A percentile compares a stretch with the other conserved stretches of the same genome.
Evolutionary conservation across 176 grass and related monocot species (phyloP).

Genomic region (Otatea glauca): DNA sequence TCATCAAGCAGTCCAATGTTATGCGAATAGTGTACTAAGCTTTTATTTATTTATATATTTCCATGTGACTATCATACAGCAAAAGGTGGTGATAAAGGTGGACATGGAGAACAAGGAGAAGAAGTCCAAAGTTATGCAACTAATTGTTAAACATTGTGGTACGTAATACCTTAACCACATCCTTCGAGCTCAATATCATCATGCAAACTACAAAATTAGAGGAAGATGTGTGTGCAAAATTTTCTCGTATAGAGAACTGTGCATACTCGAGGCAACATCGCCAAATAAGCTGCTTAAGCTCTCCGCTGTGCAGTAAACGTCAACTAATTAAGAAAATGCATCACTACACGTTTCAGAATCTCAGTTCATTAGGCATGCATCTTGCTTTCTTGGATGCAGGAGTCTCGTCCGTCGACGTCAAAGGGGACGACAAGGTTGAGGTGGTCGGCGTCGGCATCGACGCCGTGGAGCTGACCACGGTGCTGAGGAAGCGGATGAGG

Average conservation of each 20-base stretch:
- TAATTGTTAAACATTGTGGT: neutral
- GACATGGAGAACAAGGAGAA: neutral
- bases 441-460: neutral
- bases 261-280: neutral
- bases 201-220: neutral
- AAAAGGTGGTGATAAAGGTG: slow-evolving; percentile 14
- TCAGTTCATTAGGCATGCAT: too few species aligned
- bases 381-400: neutral
- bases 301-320: neutral
- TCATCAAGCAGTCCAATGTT: neutral
- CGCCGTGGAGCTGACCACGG: neutral
- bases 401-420: neutral
- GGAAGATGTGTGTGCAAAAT: neutral
- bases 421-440: neutral
- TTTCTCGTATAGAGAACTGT: neutral
- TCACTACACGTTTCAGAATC: too few species aligned
- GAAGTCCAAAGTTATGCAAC: slow-evolving; percentile 16
- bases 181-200: neutral
- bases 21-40: neutral
- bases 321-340: neutral
- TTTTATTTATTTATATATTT: neutral
- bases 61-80: neutral
- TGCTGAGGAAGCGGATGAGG: neutral
- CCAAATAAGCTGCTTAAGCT: neutral
- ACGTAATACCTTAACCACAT: neutral